A percentile compares a stretch with the other conserved stretches of the same genome.
These are phyloP conservation scores for Flaveria bidentis DNA, from an alignment of 129 eudicot species.

Conservation along the genomic window DNA sequence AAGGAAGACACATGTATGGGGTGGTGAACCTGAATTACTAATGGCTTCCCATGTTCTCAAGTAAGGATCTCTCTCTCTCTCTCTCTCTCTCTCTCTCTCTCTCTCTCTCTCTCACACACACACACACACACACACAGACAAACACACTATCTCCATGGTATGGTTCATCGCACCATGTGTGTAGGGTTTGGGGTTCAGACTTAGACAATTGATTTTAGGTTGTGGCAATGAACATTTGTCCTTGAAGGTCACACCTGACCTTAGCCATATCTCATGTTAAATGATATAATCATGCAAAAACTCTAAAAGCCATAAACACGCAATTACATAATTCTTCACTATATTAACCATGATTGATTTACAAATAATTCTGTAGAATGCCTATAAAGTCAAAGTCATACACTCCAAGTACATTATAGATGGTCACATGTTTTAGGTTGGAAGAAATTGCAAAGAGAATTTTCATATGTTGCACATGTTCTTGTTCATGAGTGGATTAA, in stretches of 20 bases:
- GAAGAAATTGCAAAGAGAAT: constrained; percentile 8
- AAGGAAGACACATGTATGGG: constrained; percentile 94
- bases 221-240: no score
- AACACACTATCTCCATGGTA: constrained; percentile 4
- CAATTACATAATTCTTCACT: neutral
- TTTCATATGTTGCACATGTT: constrained; percentile 8
- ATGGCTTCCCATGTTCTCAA: constrained; percentile 98
- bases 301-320: neutral
- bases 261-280: constrained; percentile 11
- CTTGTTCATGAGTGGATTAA: constrained; percentile 19
- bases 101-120: constrained; percentile 1
- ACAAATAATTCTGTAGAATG: neutral
- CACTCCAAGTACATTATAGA: neutral
- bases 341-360: neutral
- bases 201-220: neutral
- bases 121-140: neutral
- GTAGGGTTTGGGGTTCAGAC: neutral
- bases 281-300: constrained; percentile 7
- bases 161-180: constrained; percentile 4
- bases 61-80: constrained; percentile 44
- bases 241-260: neutral
- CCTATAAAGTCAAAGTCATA: constrained; percentile 10
- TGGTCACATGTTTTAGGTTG: neutral
- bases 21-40: constrained; percentile 96
- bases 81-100: constrained; percentile 13